A percentile compares a stretch with the other conserved stretches of the same genome.
Conservation (phyloP, 352 stramenopile species). For the Globisporangium carolinianum region DNA sequence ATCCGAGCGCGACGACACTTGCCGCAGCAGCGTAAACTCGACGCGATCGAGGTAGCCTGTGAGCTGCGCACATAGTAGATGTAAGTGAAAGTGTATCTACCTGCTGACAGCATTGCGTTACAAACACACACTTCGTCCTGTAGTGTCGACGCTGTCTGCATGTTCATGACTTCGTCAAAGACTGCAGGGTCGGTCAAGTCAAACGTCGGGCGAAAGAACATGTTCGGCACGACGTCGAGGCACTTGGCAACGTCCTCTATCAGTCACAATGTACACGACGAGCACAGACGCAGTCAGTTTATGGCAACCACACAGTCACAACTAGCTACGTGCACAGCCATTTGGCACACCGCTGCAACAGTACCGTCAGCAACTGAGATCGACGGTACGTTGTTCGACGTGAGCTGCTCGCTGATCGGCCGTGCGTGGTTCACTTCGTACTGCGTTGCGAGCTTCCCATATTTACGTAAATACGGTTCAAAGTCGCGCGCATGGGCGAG, state of each 20-base stretch:
- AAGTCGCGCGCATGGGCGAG: conserved; percentile 63
- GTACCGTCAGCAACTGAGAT: conserved; percentile 71
- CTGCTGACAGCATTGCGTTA: no score
- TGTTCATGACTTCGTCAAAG: conserved; percentile 80
- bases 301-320: not conserved
- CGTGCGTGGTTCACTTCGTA: conserved; percentile 77
- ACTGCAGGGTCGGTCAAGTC: conserved; percentile 67
- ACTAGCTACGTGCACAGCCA: no score
- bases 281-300: not conserved
- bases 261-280: not conserved
- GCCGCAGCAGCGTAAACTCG: conserved; percentile 77
- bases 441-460: conserved; percentile 48
- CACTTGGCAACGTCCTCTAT: conserved; percentile 81
- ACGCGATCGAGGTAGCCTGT: conserved; percentile 79
- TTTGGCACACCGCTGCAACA: no score
- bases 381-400: conserved; percentile 75
- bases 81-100: no score
- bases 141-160: conserved; percentile 41
- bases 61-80: conserved; percentile 20
- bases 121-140: conserved; percentile 50
- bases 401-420: conserved; percentile 75
- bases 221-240: conserved; percentile 57
- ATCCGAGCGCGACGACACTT: conserved; percentile 80
- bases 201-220: conserved; percentile 78
- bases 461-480: conserved; percentile 68